Evolutionary conservation across 2,329 filamentous ascomycete genomes (phyloP), one percentile per base, ranked within the genome.

Genomic region (Stagonosporopsis tanaceti): DNA sequence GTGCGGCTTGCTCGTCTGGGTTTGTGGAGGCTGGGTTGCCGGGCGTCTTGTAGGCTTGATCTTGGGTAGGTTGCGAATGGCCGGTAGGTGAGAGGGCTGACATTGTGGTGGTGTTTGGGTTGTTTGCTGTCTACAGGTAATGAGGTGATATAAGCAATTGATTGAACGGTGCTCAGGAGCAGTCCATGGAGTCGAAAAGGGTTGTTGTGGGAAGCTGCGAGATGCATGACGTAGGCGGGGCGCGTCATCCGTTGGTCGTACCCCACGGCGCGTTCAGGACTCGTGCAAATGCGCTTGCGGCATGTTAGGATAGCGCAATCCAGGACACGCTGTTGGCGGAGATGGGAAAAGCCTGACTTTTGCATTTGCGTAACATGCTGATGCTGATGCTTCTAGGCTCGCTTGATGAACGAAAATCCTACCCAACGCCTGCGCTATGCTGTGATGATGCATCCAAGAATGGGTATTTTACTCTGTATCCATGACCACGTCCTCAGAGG

Each of bases 11-110:
- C 59, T 83, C 80, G 46, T 69, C 54, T 11, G 79, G 78, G 56
- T 76, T 73, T 54, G 79, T 77, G 24, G 72, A 64, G n/a, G 71
- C 77, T 32, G 80, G 76, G 66, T 83, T 83, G 61, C 77, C 78
- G 2, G 77, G 68, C 2, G 79, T 80, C 12, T 75, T 76, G 76
- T 83, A 83, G 50, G 77, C 80, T 64, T 80, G 72, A 58, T 76
- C 51, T 28, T 73, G 70, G 45, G 74, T 72, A 17, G 81, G 81
- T 64, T 83, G 80, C 27, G 79, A 77, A 27, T 77, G 74, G 34
- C 74, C 78, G 35, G 66, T 68, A 47, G 78, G 78, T 57, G 77
- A 69, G 61, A 79, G 73, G 50, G 66, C 75, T 30, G 76, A 75
- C 73, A 78, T 80, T 24, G 34, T 70, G 51, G 47, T 55, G 45